Base-by-base conservation (phyloP, 495 filamentous ascomycete genomes). In the Sphaerosporella brunnea region DNA sequence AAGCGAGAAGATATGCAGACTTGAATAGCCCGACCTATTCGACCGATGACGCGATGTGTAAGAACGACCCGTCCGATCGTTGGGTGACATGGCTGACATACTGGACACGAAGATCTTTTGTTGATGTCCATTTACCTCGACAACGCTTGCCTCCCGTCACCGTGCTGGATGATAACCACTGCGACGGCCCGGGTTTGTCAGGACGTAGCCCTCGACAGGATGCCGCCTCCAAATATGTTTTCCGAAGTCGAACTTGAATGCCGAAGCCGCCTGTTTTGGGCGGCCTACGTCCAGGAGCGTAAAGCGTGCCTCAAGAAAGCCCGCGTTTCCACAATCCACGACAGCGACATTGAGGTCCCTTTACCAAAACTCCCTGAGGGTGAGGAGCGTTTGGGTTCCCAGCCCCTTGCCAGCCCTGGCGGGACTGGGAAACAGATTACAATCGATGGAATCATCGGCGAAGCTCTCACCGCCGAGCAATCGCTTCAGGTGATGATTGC, bases 81-180 rank as follows among this genome's bases (percentile, higher is more conserved):
- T 11, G 1, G 2, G 40, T 26, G 20, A 40, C 11, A 2, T 18
- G 37, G 10, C 37, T 16, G 3, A 2, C 37, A 11, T 9, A 10
- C 1, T 43, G 40, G 40, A 24, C 2, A 2, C 20, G 43, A 13
- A 60, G 58, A 50, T 47, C 58, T 61, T 10, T 24, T 61, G 7
- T 50, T 61, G 19, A 61, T 57, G 53, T 52, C 58, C 11, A 38
- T 61, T 11, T 61, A 61, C 24, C 53, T 61, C 26, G 53, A 57
- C 26, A 54, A 58, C 41, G 58, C 58, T 1, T 61, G 53, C 24
- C 51, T 61, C 11, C 58, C 58, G 16, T 57, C 58, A n/a, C 58
- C 58, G 2, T 54, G 48, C 16, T 61, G 58, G 53, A 61, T 58
- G 58, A 50, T 61, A 35, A 61, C 53, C 7, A 53, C 58, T 1